phyloP scores from a whole-genome alignment of 352 stramenopile genomes.

The Pythium aphanidermatum region DNA sequence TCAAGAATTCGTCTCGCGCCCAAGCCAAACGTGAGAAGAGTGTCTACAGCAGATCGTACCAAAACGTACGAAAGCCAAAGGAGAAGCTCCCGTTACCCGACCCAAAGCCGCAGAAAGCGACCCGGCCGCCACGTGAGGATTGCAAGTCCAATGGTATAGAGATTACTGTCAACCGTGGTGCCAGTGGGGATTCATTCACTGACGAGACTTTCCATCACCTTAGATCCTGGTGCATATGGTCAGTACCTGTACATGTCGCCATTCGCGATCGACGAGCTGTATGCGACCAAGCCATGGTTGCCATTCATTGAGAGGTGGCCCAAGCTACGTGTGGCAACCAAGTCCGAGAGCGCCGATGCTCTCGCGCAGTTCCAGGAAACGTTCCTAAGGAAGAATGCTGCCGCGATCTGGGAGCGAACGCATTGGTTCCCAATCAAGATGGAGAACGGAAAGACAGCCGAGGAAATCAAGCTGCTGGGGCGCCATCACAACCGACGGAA shows the following conservation, averaged over 20 bases:
- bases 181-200: too few relatives aligned
- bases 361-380: constrained; percentile 23
- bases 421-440: constrained; percentile 52
- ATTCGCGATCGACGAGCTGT: constrained; percentile 17
- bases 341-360: constrained; percentile 10
- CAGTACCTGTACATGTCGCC: constrained; percentile 19
- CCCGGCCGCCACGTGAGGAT: background rate
- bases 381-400: constrained; percentile 28
- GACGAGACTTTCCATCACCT: background rate
- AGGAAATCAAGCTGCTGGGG: constrained; percentile 24
- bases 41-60: background rate
- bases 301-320: constrained; percentile 19
- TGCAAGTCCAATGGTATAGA: background rate
- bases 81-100: too few relatives aligned
- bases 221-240: constrained; percentile 16
- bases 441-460: constrained; percentile 25
- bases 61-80: too few relatives aligned
- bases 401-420: constrained; percentile 38
- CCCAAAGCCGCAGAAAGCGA: background rate
- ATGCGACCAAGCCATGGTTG: constrained; percentile 21
- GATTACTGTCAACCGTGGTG: too few relatives aligned
- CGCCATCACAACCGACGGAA: constrained; percentile 34
- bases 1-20: constrained; percentile 41
- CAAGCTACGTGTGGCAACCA: constrained; percentile 17
- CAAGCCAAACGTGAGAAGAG: constrained; percentile 11